Base-by-base conservation (phyloP, 208 protist genomes). In the Trypanosoma cruzi region DNA sequence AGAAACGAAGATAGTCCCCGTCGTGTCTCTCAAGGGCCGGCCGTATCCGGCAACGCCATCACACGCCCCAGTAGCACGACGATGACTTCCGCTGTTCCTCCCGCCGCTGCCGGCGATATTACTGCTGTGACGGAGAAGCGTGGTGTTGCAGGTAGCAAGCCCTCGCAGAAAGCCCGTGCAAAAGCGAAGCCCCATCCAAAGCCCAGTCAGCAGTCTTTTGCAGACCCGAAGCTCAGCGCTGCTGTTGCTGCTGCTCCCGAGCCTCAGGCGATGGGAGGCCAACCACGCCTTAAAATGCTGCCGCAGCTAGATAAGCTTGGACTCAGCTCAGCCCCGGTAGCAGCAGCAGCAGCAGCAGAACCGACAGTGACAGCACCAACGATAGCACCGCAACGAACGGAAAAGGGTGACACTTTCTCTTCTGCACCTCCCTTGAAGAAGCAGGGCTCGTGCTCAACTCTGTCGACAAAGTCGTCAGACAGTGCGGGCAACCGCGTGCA, bases 371-470 rank as follows among this genome's bases (percentile, higher is more conserved):
- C n/a, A n/a, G n/a, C n/a, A n/a, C n/a, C n/a, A n/a, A 20, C 37
- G 29, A 36, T 20, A 52, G 37, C 4, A 14, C 28, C 31, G 42
- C 4, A 36, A 11, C 37, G 22, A 18, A 46, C 53, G 24, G 34
- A 10, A 57, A 60, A 20, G 11, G 24, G 31, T 44, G 53, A 4
- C 10, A 10, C 37, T 31, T 0, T 31, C 32, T 20, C n/a, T 1
- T 14, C 58, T 16, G 1, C 58, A 7, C 22, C 42, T 0, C 54
- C n/a, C 26, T 16, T 36, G 28, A 58, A 37, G 32, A 58, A 24
- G 55, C 26, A 62, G 18, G 5, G 13, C 2, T 62, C 57, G 48
- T 29, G 29, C 24, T 62, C 57, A 28, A 62, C 57, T 29, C 37
- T 62, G 1, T 48, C 31, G 6, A 20, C 20, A 29, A 62, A 24